phyloP scores from a whole-genome alignment of 169 alveolate genomes.

The Plasmodium sp. region DNA sequence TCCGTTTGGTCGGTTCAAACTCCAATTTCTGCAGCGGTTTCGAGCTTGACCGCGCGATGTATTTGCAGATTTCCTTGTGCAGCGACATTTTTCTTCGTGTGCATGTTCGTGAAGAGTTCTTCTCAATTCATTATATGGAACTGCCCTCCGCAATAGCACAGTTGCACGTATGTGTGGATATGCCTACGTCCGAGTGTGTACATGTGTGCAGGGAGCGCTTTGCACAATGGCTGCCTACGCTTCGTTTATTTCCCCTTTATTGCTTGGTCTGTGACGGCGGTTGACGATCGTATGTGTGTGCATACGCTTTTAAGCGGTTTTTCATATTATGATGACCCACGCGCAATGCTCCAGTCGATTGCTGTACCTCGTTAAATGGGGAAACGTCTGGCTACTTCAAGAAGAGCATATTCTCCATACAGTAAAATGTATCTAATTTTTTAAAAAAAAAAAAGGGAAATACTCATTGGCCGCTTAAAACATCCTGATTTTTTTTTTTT shows the following conservation, averaged over 20 bases:
- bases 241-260: background rate
- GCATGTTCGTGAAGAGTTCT: background rate
- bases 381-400: background rate
- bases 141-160: background rate
- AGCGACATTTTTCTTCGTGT: slow-evolving; percentile 44
- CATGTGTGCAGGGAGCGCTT: background rate
- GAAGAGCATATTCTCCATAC: background rate
- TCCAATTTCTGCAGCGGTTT: slow-evolving; percentile 30
- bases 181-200: background rate
- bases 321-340: background rate
- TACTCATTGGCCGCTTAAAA: background rate
- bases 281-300: background rate
- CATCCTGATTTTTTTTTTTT: background rate
- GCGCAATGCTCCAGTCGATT: background rate
- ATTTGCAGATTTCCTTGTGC: slow-evolving; percentile 72
- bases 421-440: background rate
- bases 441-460: background rate
- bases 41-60: slow-evolving; percentile 26
- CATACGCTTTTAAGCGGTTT: background rate
- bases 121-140: slow-evolving; percentile 6
- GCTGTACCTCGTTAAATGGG: background rate
- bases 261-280: background rate
- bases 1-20: slow-evolving; percentile 44
- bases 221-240: background rate
- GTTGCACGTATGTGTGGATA: background rate